Evolutionary conservation across 306 rosid species (phyloP).

Genomic region (Coriaria nepalensis): DNA sequence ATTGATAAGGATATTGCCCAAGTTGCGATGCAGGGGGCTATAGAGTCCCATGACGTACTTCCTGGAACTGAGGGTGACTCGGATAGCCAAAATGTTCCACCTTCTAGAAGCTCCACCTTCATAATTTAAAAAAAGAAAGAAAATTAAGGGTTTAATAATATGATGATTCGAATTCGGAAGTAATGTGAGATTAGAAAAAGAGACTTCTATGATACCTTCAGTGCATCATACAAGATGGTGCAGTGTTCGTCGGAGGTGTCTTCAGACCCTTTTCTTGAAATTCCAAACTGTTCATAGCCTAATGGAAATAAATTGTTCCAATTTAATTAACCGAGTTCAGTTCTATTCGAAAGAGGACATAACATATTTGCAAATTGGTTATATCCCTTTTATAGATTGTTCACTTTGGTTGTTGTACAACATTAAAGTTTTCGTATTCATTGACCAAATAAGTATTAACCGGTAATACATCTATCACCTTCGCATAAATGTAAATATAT

Average conservation of each 20-base stretch:
- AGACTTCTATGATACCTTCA: slow-evolving; percentile 38
- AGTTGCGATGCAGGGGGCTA: slow-evolving; percentile 80
- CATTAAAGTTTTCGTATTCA: too few relatives aligned
- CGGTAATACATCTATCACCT: too few relatives aligned
- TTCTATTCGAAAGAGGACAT: too few relatives aligned
- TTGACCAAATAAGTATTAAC: too few relatives aligned
- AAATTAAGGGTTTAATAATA: too few relatives aligned
- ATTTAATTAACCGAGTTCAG: slow-evolving; percentile 1
- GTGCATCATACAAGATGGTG: slow-evolving; percentile 88
- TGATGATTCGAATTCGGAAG: slow-evolving; percentile 1
- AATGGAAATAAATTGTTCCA: slow-evolving; percentile 2
- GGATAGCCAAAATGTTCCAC: slow-evolving; percentile 98
- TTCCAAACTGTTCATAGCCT: slow-evolving; percentile 94
- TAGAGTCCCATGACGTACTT: slow-evolving; percentile 95
- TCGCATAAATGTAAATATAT: too few relatives aligned
- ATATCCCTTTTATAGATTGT: too few relatives aligned
- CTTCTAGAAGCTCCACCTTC: slow-evolving; percentile 88
- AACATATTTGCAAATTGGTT: too few relatives aligned
- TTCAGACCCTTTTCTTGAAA: slow-evolving; percentile 70
- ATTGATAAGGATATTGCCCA: slow-evolving; percentile 89
- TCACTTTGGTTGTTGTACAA: too few relatives aligned
- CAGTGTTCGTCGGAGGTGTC: slow-evolving; percentile 82
- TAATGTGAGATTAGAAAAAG: slow-evolving; percentile 1
- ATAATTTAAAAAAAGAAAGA: slow-evolving; percentile 13
- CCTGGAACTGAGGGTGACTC: slow-evolving; percentile 98